A percentile compares a stretch with the other conserved stretches of the same genome.
Conservation (phyloP, 1,139 yeast genomes). For the Taiozyma sp. region DNA sequence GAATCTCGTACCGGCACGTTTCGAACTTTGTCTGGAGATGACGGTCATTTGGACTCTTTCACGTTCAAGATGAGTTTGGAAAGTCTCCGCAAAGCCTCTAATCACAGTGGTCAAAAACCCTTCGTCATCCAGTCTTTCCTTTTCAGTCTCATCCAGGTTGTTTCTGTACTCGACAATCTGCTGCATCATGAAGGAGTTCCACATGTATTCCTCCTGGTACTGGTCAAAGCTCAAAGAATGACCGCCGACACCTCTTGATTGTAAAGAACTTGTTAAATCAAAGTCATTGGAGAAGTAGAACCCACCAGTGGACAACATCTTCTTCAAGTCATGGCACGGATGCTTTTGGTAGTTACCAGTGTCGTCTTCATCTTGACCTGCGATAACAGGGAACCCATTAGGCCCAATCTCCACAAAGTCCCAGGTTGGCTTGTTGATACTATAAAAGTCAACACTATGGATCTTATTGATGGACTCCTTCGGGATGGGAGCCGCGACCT, state of each 20-base stretch:
- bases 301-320: constrained; percentile 78
- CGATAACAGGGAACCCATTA: constrained; percentile 51
- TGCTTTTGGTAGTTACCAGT: constrained; percentile 44
- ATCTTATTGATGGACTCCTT: constrained; percentile 79
- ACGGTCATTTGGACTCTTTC: constrained; percentile 63
- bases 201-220: constrained; percentile 84
- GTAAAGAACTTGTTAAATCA: constrained; percentile 81
- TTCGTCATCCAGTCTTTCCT: constrained; percentile 58
- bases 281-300: constrained; percentile 90
- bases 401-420: constrained; percentile 66
- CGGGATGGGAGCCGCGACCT: constrained; percentile 81
- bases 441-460: constrained; percentile 77
- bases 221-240: constrained; percentile 45
- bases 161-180: constrained; percentile 73
- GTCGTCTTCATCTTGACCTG: constrained; percentile 23
- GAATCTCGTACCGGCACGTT: constrained; percentile 92
- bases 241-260: constrained; percentile 54
- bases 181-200: constrained; percentile 90
- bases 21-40: constrained; percentile 91
- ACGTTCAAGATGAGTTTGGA: constrained; percentile 44
- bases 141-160: constrained; percentile 56
- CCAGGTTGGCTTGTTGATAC: constrained; percentile 69
- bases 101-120: constrained; percentile 87
- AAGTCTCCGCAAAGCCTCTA: constrained; percentile 89
- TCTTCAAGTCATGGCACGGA: constrained; percentile 78